Evolutionary conservation across 1,284 basidiomycete species (phyloP), one percentile per base, ranked within the genome.

Genomic region (Bjerkandera adusta): DNA sequence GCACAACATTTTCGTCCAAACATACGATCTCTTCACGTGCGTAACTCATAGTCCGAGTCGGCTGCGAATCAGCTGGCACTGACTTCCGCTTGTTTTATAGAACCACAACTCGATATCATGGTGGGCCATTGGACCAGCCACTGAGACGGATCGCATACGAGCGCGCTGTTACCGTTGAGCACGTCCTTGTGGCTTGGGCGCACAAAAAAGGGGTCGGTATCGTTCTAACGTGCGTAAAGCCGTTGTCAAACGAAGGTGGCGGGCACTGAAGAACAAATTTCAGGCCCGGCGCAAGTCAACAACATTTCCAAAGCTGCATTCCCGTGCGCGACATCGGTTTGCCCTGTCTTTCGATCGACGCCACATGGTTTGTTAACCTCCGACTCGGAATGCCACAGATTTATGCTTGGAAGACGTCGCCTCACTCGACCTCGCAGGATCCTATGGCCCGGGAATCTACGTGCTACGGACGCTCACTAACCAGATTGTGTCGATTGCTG

Each of bases 121-220:
- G 83, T 4, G 88, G 89, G 3, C 81, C 86, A 1, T 78, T 90
- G n/a, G 85, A 89, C 60, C 71, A 68, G 25, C 75, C 78, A 0
- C 61, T 91, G 20, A 63, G 74, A 16, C 68, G 69, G 18, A 81
- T 83, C 36, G 82, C 85, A 0, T 58, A 71, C 38, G 69, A 78
- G 13, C 67, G 82, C 11, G 70, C 74, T 5, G 78, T 76, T 10
- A 77, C 79, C 26, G 75, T 83, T 0, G 82, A 81, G 13, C 89
- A 91, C 61, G 79, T 89, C 22, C 61, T 91, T 2, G 74, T 87
- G 29, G 67, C 76, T 3, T 88, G 85, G 85, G 76, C 79, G 3
- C n/a, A n/a, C n/a, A 76, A 71, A 56, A 72, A 72, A 4, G 87
- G 87, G 63, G 80, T 81, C 4, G 76, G 71, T 4, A 75, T 83